Evolutionary conservation across 768 basidiomycete species (phyloP).

Genomic region (Russula sp.): DNA sequence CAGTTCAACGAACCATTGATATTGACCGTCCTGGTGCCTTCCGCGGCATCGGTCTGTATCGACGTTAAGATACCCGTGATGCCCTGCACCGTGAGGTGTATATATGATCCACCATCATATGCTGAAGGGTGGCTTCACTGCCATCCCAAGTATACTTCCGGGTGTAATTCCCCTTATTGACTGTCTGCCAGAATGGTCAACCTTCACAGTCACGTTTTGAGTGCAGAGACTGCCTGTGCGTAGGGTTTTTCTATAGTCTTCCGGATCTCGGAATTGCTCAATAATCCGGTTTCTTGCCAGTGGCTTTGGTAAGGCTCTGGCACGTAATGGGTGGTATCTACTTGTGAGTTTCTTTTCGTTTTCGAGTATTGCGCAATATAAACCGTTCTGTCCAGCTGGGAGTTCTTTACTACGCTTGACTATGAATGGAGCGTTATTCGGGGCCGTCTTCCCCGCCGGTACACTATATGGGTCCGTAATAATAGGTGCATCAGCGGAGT

Average conservation of each 20-base stretch:
- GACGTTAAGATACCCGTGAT: not conserved
- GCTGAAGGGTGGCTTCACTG: too few relatives aligned
- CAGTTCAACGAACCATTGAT: too few relatives aligned
- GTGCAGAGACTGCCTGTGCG: not conserved
- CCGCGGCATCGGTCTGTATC: not conserved
- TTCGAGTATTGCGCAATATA: not conserved
- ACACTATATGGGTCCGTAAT: conserved; percentile 2
- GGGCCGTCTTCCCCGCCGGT: not conserved
- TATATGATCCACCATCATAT: not conserved
- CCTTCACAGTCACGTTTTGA: too few relatives aligned
- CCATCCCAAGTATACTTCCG: not conserved
- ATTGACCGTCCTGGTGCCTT: not conserved
- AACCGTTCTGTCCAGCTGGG: not conserved
- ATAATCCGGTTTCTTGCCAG: not conserved
- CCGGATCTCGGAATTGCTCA: too few relatives aligned
- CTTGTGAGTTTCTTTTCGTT: not conserved
- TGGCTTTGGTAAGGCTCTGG: not conserved
- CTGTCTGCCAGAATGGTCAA: not conserved
- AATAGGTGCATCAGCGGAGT: not conserved
- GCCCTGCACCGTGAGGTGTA: not conserved
- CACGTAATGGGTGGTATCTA: not conserved
- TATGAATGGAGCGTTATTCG: not conserved
- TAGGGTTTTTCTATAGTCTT: not conserved
- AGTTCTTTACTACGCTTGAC: not conserved
- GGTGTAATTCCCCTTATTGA: not conserved